Base-by-base conservation (phyloP, 352 stramenopile species). In the Phytophthora chlamydospora region DNA sequence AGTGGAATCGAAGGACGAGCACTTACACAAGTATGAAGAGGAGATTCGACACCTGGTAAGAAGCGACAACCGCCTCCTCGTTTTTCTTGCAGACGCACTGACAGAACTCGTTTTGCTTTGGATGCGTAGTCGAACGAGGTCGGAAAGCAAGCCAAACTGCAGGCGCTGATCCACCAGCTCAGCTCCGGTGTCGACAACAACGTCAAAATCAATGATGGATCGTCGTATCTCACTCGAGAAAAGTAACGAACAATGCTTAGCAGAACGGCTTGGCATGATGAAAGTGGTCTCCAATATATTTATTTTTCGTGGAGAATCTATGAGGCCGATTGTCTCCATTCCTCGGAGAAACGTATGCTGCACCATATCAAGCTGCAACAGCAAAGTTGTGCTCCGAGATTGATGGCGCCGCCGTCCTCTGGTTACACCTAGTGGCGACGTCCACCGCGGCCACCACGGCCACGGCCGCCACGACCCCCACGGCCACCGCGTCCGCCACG, bases 81-180 rank as follows among this genome's bases (percentile, higher is more conserved):
- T 14, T 61, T 27, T 39, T n/a, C 34, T 58, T 60, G 32, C 27
- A 31, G 27, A 31, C 27, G 27, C 4, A 7, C 38, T 53, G 45
- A 51, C n/a, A 12, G 19, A 12, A 2, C 42, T 44, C 34, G 1
- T 31, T 51, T 41, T 49, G n/a, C 24, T 61, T 58, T 31, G 9
- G 42, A 58, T 29, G 40, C 46, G 12, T 41, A 94, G 85, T 83
- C 76, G 50, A 83, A 76, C n/a, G 85, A 95, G 54, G 62, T 92
- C 2, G 80, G 82, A 16, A 91, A 93, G 44, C 84, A 95, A 63
- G 79, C 80, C 27, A 91, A 95, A 53, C 57, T 95, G 0, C 86
- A 95, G 56, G 78, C 83, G 16, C 71, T 95, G 36, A 95, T 95
- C 52, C 85, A 95, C 41, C 82, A 95, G 39, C 63, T 95, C 19